Base-by-base conservation (phyloP, 179 eudicot species). In the Monotropa hypopitys region DNA sequence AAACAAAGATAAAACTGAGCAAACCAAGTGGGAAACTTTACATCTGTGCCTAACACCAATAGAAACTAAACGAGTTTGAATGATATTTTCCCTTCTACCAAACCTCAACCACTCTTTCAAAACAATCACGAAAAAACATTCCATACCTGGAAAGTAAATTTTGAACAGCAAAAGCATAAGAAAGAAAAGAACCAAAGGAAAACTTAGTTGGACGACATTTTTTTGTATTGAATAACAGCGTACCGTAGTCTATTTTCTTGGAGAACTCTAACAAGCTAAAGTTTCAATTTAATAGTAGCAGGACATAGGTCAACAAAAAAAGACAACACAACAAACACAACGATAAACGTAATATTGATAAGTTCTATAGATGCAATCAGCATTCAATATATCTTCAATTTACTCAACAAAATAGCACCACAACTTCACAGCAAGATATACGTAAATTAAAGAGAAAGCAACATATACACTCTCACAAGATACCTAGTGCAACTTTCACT, bases 1-100 rank as follows among this genome's bases (percentile, higher is more conserved):
- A 63, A 8, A 80, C 42, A 16, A 6, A 38, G 59, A 80, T 56
- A 43, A 54, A 7, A 75, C 28, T 45, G 28, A 83, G 50, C n/a
- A 42, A 68, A 69, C 32, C 16, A 32, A 47, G 65, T 4, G 23
- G 13, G 18, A 26, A 20, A 49, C 12, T 23, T 51, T 8, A 72
- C 38, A 42, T 15, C 9, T 1, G 35, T n/a, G 40, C 16, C n/a
- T 21, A 54, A 26, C 40, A 15, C 67, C 26, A 40, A 47, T 72
- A 28, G 12, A 23, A 16, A 72, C 5, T 38, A 40, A 65, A 45
- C 11, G 1, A 0, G n/a, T 68, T 72, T 72, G 51, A 53, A 4
- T n/a, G 23, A 21, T 73, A 57, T 62, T 45, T 45, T 46, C 69
- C 32, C 53, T 43, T 13, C 53, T 68, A n/a, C 18, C 15, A 6